Evolutionary conservation across 1,139 yeast species (phyloP).

Genomic region (Yamadazyma membranifaciens): DNA sequence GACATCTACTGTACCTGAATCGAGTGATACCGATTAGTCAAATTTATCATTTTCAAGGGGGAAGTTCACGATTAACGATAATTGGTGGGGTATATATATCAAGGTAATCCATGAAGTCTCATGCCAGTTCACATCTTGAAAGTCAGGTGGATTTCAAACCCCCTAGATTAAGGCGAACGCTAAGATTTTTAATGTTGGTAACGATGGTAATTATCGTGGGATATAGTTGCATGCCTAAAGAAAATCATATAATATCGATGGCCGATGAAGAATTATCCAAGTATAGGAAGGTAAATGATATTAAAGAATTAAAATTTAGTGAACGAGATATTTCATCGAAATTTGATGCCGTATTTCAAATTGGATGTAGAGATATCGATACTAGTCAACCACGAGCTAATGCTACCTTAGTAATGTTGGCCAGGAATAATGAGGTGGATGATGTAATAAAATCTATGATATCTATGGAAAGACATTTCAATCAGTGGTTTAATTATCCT

Average conservation of each 20-base stretch:
- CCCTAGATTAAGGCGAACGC: background rate
- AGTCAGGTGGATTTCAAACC: background rate
- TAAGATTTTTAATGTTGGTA: background rate
- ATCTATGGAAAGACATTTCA: constrained; percentile 80
- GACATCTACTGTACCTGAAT: too few species aligned
- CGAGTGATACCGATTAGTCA: too few species aligned
- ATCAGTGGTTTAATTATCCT: constrained; percentile 88
- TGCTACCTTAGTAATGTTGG: constrained; percentile 82
- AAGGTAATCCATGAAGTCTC: background rate
- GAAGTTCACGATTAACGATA: too few species aligned
- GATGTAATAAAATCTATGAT: constrained; percentile 69
- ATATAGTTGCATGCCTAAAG: too few species aligned
- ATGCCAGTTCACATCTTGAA: background rate
- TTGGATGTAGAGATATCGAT: constrained; percentile 52
- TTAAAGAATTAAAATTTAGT: constrained; percentile 10
- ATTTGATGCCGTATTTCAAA: constrained; percentile 44
- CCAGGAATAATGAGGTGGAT: constrained; percentile 69
- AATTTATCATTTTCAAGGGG: too few species aligned
- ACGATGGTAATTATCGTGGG: background rate
- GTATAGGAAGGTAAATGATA: constrained; percentile 5
- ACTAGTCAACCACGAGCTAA: constrained; percentile 45
- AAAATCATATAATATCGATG: constrained; percentile 4
- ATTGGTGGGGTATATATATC: too few species aligned
- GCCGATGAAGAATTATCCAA: constrained; percentile 12
- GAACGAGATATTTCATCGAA: constrained; percentile 23